Evolutionary conservation across 1,139 yeast species (phyloP).

Genomic region (Meyerozyma elateridarum): DNA sequence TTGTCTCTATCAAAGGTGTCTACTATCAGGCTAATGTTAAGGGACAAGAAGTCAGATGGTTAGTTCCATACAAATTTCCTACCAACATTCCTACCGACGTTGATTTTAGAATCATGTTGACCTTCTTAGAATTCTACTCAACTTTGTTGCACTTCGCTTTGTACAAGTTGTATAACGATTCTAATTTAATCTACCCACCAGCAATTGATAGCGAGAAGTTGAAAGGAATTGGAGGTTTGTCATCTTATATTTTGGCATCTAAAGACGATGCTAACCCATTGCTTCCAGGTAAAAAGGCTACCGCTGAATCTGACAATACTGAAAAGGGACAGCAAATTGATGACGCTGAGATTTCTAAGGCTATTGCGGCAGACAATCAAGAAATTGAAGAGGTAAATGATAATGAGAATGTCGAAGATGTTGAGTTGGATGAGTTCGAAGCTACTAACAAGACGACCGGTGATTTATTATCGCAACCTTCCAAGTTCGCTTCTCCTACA

Average conservation of each 20-base stretch:
- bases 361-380: slow-evolving; percentile 45
- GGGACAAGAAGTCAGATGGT: slow-evolving; percentile 95
- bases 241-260: slow-evolving; percentile 64
- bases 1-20: slow-evolving; percentile 95
- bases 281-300: slow-evolving; percentile 30
- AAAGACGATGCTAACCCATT: slow-evolving; percentile 38
- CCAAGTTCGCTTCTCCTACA: slow-evolving; percentile 52
- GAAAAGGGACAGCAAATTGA: slow-evolving; percentile 38
- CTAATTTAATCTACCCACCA: slow-evolving; percentile 89
- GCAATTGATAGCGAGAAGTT: slow-evolving; percentile 64
- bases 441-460: slow-evolving; percentile 62
- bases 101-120: slow-evolving; percentile 94
- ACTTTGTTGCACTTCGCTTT: slow-evolving; percentile 85
- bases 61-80: slow-evolving; percentile 95
- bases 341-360: slow-evolving; percentile 42
- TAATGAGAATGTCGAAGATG: slow-evolving; percentile 40
- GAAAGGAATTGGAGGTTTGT: slow-evolving; percentile 87
- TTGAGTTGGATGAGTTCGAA: slow-evolving; percentile 65
- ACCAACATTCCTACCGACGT: slow-evolving; percentile 91
- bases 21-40: slow-evolving; percentile 86
- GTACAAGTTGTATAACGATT: slow-evolving; percentile 79
- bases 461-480: slow-evolving; percentile 79
- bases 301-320: slow-evolving; percentile 14
- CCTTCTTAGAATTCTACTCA: slow-evolving; percentile 92
- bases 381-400: slow-evolving; percentile 34